phyloP scores from a whole-genome alignment of 768 basidiomycete genomes.

The Paxillus ammoniavirescens region DNA sequence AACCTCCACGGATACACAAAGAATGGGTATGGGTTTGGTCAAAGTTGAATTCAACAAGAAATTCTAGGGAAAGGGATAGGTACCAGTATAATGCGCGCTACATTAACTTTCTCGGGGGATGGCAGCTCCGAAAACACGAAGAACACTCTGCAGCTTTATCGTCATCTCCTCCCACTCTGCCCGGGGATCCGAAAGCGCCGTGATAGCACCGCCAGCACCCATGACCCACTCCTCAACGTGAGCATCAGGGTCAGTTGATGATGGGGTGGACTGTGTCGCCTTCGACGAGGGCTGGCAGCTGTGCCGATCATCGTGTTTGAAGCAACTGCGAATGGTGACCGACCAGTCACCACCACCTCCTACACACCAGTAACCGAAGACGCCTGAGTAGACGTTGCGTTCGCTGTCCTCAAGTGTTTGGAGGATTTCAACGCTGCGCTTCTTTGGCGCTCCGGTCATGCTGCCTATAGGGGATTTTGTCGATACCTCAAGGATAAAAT shows the following conservation, averaged over 20 bases:
- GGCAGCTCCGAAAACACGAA: slow-evolving; percentile 56
- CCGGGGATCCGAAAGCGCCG: slow-evolving; percentile 81
- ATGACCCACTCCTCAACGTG: slow-evolving; percentile 63
- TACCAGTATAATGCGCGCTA: neutral
- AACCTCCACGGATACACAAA: too few species aligned
- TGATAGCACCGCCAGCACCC: slow-evolving; percentile 96
- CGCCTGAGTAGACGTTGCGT: slow-evolving; percentile 88
- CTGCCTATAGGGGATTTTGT: slow-evolving; percentile 54
- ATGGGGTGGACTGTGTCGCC: slow-evolving; percentile 10
- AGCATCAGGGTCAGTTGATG: slow-evolving; percentile 4
- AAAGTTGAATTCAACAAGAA: slow-evolving; percentile 38
- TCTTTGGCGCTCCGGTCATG: slow-evolving; percentile 98
- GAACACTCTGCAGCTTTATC: slow-evolving; percentile 79
- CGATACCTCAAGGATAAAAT: neutral
- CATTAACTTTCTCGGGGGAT: slow-evolving; percentile 21
- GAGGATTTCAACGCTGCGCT: slow-evolving; percentile 88
- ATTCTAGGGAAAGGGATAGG: neutral
- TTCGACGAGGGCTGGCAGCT: slow-evolving; percentile 5
- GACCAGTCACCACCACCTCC: slow-evolving; percentile 91
- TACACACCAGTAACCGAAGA: slow-evolving; percentile 90
- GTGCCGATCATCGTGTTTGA: slow-evolving; percentile 56
- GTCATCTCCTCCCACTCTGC: slow-evolving; percentile 95
- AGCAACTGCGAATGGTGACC: slow-evolving; percentile 91
- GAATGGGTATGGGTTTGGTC: slow-evolving; percentile 1
- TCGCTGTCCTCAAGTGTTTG: slow-evolving; percentile 71